phyloP scores from a whole-genome alignment of 805 yeast genomes.

The Zygosaccharomyces pseudorouxii region DNA sequence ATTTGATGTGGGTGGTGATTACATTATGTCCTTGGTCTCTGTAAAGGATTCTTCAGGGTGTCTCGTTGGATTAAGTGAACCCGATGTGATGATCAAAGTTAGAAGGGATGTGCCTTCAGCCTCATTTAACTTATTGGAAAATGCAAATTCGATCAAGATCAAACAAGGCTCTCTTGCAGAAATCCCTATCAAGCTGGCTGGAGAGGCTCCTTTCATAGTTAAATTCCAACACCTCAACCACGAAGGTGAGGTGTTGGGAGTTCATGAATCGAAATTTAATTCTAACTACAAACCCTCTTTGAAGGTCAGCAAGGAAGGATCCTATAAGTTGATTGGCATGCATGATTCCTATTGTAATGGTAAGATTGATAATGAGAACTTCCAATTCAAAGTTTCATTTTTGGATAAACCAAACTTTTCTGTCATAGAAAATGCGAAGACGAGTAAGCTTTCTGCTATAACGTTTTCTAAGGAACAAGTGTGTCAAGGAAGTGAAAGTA shows the following conservation, averaged over 20 bases:
- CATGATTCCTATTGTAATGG: slow-evolving; percentile 53
- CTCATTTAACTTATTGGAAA: slow-evolving; percentile 39
- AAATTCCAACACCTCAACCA: slow-evolving; percentile 34
- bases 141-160: slow-evolving; percentile 39
- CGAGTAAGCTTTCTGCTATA: slow-evolving; percentile 21
- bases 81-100: slow-evolving; percentile 62
- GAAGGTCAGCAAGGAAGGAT: slow-evolving; percentile 43
- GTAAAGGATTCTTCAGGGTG: slow-evolving; percentile 77
- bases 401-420: slow-evolving; percentile 44
- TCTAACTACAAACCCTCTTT: slow-evolving; percentile 35
- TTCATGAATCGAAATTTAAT: slow-evolving; percentile 21
- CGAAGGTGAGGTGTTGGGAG: slow-evolving; percentile 27
- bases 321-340: slow-evolving; percentile 43
- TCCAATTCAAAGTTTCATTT: slow-evolving; percentile 40
- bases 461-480: slow-evolving; percentile 38
- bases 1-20: slow-evolving; percentile 67
- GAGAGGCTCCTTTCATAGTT: slow-evolving; percentile 50
- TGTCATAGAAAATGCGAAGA: slow-evolving; percentile 35
- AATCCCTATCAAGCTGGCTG: slow-evolving; percentile 57
- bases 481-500: slow-evolving; percentile 47
- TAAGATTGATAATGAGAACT: slow-evolving; percentile 33
- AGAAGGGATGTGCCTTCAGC: slow-evolving; percentile 65
- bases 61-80: slow-evolving; percentile 59
- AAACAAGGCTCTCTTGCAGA: slow-evolving; percentile 57
- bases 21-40: slow-evolving; percentile 55